Base-by-base conservation (phyloP, 257 asterid species). In the Lavandula angustifolia region DNA sequence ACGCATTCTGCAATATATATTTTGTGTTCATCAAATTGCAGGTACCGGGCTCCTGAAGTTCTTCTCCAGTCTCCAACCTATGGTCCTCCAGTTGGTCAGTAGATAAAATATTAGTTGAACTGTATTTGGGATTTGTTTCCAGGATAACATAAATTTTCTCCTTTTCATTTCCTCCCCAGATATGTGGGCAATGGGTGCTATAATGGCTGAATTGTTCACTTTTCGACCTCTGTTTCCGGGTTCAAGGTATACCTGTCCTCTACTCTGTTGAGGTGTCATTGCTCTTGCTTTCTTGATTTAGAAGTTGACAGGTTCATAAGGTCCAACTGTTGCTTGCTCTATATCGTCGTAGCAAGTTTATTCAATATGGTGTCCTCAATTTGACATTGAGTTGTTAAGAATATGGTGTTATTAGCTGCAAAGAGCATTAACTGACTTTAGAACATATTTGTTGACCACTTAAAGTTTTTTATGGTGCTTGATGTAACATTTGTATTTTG, bases 111-210 rank as follows among this genome's bases (percentile, higher is more conserved):
- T 40, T 49, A 58, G 41, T 71, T 71, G 7, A 18, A 60, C 16
- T 47, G 17, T 44, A 13, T 53, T 41, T 18, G 4, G 17, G 9
- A 43, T 8, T 40, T 34, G 27, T 34, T 43, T 60, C 9, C 41
- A 22, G 27, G 48, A 9, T 40, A 14, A 74, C 37, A 14, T 68
- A 46, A 9, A 43, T 14, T 14, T 31, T 31, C 4, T 31, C 18
- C 0, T 62, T 40, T 11, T 2, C 3, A 40, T 32, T 34, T 60
- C 38, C 52, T 35, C 11, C 59, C 29, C 86, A 92, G 98, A 92
- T 72, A 89, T 92, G 94, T 92, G 97, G 97, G 98, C 98, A 46
- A 92, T 92, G 98, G 98, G 97, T 53, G 96, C 98, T 40, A 89
- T 92, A 66, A 92, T 92, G 97, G 90, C 95, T 11, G 98, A 92